Evolutionary conservation across 1,284 basidiomycete species (phyloP).

Genomic region (Trametes hirsuta): DNA sequence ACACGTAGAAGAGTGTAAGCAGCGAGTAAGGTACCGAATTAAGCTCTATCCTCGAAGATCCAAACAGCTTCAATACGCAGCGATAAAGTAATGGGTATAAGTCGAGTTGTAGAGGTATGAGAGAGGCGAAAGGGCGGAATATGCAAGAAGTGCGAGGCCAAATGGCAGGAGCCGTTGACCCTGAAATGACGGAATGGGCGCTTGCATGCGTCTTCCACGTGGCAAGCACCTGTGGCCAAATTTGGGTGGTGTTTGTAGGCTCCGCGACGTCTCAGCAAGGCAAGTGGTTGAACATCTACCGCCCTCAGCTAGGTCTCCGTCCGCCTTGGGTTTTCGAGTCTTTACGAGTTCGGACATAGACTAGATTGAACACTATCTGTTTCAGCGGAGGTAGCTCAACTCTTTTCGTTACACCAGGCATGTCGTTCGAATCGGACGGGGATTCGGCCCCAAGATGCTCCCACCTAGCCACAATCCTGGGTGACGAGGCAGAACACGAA

Average conservation of each 20-base stretch:
- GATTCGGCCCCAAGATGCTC: conserved; percentile 23
- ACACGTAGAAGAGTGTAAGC: background rate
- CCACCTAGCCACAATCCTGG: conserved; percentile 31
- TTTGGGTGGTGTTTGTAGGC: conserved; percentile 12
- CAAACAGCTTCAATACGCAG: background rate
- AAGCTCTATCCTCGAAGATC: background rate
- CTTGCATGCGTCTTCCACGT: conserved; percentile 5
- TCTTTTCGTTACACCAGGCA: conserved; percentile 9
- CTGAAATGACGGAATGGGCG: background rate
- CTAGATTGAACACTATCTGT: background rate
- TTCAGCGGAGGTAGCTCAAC: background rate
- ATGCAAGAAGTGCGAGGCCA: background rate
- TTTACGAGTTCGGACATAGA: background rate
- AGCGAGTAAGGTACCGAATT: background rate
- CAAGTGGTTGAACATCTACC: conserved; percentile 12
- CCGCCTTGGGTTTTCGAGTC: background rate
- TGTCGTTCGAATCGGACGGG: conserved; percentile 13
- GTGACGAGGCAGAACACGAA: conserved; percentile 31
- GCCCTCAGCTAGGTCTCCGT: background rate
- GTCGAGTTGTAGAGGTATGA: background rate
- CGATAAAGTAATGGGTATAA: background rate
- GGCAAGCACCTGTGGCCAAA: conserved; percentile 12
- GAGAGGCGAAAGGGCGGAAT: background rate
- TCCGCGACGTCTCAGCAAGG: conserved; percentile 12
- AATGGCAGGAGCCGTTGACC: background rate